Conservation (phyloP, 345 rosid species). For the Sonneratia caseolaris region DNA sequence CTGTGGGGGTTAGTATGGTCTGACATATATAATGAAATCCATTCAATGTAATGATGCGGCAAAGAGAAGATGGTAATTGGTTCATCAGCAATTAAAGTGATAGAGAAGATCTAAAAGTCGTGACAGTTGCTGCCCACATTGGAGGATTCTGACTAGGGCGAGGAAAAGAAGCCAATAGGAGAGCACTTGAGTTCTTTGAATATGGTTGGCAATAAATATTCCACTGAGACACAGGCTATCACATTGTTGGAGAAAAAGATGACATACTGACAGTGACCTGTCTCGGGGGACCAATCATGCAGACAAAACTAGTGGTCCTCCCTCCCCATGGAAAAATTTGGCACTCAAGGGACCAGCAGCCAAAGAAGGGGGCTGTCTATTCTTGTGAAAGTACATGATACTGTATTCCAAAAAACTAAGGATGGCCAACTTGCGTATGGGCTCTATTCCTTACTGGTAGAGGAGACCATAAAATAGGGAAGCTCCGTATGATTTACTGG, state of each 20-base stretch:
- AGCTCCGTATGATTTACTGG: neutral
- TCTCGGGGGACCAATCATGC: conserved; percentile 43
- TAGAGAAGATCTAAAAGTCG: conserved; percentile 6
- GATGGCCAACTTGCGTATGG: neutral
- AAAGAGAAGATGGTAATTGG: conserved; percentile 7
- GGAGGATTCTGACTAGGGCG: conserved; percentile 18
- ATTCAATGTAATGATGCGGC: neutral
- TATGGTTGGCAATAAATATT: conserved; percentile 46
- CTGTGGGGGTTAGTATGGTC: neutral
- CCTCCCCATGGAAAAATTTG: neutral
- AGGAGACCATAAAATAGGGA: neutral
- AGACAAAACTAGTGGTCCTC: conserved; percentile 10
- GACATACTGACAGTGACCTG: conserved; percentile 46
- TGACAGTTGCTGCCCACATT: conserved; percentile 23
- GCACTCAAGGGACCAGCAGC: neutral
- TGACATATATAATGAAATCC: neutral
- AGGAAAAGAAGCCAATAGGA: conserved; percentile 17
- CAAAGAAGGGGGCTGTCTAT: conserved; percentile 5
- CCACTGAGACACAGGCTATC: conserved; percentile 49
- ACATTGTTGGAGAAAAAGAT: conserved; percentile 44
- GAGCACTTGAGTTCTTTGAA: conserved; percentile 24
- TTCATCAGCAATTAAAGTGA: conserved; percentile 12
- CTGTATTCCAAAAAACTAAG: neutral
- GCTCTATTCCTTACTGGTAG: neutral
- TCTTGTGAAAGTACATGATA: neutral